These are phyloP conservation scores for Cercospora beticola DNA, from an alignment of 2,329 filamentous ascomycete genomes.

Conservation along the genomic window DNA sequence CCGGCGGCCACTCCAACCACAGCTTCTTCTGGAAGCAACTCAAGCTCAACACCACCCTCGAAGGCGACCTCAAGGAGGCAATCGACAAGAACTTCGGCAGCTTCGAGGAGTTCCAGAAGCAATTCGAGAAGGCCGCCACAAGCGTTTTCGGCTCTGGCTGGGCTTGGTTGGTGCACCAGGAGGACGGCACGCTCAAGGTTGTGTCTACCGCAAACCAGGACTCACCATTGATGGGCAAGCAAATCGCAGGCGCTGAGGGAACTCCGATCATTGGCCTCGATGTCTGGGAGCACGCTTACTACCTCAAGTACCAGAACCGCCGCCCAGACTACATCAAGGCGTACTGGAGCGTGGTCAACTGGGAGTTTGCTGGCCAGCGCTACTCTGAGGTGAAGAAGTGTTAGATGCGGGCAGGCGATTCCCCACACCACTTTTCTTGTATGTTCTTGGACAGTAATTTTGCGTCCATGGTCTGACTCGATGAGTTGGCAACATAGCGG, in stretches of 20 bases:
- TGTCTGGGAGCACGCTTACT: conserved; percentile 95
- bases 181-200: conserved; percentile 62
- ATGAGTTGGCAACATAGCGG: neutral
- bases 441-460: neutral
- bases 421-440: neutral
- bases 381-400: conserved; percentile 23
- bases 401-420: neutral
- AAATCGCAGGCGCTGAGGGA: conserved; percentile 56
- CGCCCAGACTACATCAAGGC: conserved; percentile 74
- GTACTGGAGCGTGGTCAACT: conserved; percentile 78
- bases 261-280: conserved; percentile 72
- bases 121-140: conserved; percentile 65
- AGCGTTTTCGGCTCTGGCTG: conserved; percentile 81
- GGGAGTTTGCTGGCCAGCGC: conserved; percentile 50
- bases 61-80: conserved; percentile 59
- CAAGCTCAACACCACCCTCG: conserved; percentile 61
- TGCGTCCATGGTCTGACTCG: neutral
- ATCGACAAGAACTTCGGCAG: conserved; percentile 69
- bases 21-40: conserved; percentile 84
- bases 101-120: conserved; percentile 63
- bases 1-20: conserved; percentile 91
- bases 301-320: conserved; percentile 77
- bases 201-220: conserved; percentile 87
- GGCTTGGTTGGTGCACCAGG: conserved; percentile 75
- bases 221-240: conserved; percentile 41